phyloP scores from a whole-genome alignment of 2,329 filamentous ascomycete genomes.

The Alternaria brassicicola region DNA sequence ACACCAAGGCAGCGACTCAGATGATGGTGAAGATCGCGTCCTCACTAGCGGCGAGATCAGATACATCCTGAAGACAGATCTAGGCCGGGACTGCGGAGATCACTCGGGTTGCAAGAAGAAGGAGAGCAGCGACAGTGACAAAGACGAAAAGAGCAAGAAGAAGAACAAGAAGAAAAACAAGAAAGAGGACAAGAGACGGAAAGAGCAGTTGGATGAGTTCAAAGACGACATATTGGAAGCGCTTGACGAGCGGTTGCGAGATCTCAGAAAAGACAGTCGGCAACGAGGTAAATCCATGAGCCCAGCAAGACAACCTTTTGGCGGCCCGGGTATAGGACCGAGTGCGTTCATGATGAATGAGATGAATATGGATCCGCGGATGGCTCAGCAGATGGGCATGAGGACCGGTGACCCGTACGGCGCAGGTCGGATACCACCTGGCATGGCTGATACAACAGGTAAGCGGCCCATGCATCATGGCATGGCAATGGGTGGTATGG shows the following conservation, averaged over 20 bases:
- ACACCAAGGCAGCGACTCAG: not conserved
- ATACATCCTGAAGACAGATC: slow-evolving; percentile 33
- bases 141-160: slow-evolving; percentile 4
- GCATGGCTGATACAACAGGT: slow-evolving; percentile 9
- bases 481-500: slow-evolving; percentile 3
- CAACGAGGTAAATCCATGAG: not conserved
- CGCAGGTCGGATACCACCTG: slow-evolving; percentile 13
- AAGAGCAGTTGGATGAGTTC: slow-evolving; percentile 13
- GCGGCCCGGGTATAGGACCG: slow-evolving; percentile 4
- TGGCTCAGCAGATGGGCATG: slow-evolving; percentile 13
- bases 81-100: slow-evolving; percentile 37
- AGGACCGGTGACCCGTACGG: slow-evolving; percentile 14
- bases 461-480: slow-evolving; percentile 3
- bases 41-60: slow-evolving; percentile 31
- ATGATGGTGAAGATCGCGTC: slow-evolving; percentile 8
- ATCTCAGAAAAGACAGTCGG: slow-evolving; percentile 4
- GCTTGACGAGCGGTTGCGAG: slow-evolving; percentile 16
- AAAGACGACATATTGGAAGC: slow-evolving; percentile 24
- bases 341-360: slow-evolving; percentile 1
- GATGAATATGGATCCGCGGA: slow-evolving; percentile 15
- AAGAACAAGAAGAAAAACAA: slow-evolving; percentile 12
- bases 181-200: slow-evolving; percentile 13
- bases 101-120: slow-evolving; percentile 22
- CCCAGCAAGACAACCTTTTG: slow-evolving; percentile 3
- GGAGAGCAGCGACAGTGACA: not conserved